Evolutionary conservation across 2,329 filamentous ascomycete genomes (phyloP).

Genomic region (Epichloe scottii): DNA sequence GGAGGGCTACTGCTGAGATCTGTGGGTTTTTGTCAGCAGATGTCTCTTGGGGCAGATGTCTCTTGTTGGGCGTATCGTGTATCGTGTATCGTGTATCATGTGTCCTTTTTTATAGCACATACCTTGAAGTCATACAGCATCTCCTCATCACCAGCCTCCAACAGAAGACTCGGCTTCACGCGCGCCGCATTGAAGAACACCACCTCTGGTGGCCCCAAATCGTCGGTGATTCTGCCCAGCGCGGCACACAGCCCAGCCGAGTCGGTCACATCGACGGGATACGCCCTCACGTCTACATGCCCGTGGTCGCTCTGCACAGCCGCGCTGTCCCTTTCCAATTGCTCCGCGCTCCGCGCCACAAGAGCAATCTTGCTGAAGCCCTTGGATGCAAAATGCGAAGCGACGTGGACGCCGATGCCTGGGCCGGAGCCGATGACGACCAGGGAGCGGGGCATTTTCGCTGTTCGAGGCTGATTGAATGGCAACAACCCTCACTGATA

Average conservation of each 20-base stretch:
- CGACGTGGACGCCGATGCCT: slow-evolving; percentile 85
- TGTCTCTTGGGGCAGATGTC: too few relatives aligned
- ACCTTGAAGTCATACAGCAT: slow-evolving; percentile 39
- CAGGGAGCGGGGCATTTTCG: background rate
- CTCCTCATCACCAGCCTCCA: slow-evolving; percentile 29
- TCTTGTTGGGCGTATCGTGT: too few relatives aligned
- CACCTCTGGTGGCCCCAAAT: slow-evolving; percentile 30
- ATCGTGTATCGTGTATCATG: too few relatives aligned
- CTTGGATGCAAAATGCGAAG: slow-evolving; percentile 67
- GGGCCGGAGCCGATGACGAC: slow-evolving; percentile 85
- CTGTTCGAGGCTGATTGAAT: background rate
- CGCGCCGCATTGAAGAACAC: slow-evolving; percentile 41
- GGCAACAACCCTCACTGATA: too few relatives aligned
- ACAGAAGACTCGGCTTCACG: slow-evolving; percentile 27
- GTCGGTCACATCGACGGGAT: slow-evolving; percentile 31
- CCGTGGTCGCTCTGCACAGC: slow-evolving; percentile 22
- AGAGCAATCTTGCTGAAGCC: slow-evolving; percentile 55
- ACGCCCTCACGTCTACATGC: slow-evolving; percentile 21
- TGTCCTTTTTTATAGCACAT: background rate
- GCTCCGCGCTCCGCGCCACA: slow-evolving; percentile 28
- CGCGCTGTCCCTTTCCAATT: slow-evolving; percentile 25
- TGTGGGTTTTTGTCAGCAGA: slow-evolving; percentile 8
- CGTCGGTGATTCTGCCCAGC: slow-evolving; percentile 1
- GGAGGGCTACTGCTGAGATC: slow-evolving; percentile 34
- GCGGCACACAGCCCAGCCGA: background rate